Conservation (phyloP, 1,284 basidiomycete species). For the Rhodotorula sp. region DNA sequence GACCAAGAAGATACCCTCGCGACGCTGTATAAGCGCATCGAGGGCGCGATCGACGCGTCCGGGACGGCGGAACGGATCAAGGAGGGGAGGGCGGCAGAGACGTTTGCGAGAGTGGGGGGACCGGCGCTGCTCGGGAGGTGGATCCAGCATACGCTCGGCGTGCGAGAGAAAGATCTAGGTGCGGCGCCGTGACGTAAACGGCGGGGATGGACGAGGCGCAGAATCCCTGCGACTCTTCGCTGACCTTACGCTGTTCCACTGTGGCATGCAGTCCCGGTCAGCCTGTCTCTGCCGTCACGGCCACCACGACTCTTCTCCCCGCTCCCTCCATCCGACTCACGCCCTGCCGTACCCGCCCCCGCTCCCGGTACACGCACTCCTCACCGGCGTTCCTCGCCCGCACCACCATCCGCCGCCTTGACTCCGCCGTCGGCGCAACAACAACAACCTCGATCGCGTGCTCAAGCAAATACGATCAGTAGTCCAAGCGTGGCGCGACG, state of each 20-base stretch:
- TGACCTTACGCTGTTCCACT: too few relatives aligned
- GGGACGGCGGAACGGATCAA: constrained; percentile 15
- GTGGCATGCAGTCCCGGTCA: not conserved
- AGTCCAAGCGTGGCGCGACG: constrained; percentile 2
- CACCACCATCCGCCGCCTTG: not conserved
- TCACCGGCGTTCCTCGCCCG: not conserved
- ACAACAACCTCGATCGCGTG: not conserved
- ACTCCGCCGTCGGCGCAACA: not conserved
- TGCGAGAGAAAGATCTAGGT: constrained; percentile 10
- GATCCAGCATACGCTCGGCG: constrained; percentile 1
- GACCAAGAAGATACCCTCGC: constrained; percentile 3
- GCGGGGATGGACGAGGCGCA: too few relatives aligned
- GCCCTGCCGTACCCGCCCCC: not conserved
- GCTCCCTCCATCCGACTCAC: not conserved
- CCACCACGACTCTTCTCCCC: not conserved
- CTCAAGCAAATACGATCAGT: not conserved
- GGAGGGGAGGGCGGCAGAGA: constrained; percentile 2
- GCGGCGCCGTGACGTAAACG: not conserved
- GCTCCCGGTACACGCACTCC: not conserved
- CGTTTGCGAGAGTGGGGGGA: constrained; percentile 17
- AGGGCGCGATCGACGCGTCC: constrained; percentile 15
- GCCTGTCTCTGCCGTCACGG: constrained; percentile 12
- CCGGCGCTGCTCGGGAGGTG: constrained; percentile 14
- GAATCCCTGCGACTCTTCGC: not conserved
- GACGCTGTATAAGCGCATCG: constrained; percentile 2